A percentile compares a stretch with the other conserved stretches of the same genome.
Conservation (phyloP, 768 basidiomycete genomes). For the Hortiboletus flavorubellus region DNA sequence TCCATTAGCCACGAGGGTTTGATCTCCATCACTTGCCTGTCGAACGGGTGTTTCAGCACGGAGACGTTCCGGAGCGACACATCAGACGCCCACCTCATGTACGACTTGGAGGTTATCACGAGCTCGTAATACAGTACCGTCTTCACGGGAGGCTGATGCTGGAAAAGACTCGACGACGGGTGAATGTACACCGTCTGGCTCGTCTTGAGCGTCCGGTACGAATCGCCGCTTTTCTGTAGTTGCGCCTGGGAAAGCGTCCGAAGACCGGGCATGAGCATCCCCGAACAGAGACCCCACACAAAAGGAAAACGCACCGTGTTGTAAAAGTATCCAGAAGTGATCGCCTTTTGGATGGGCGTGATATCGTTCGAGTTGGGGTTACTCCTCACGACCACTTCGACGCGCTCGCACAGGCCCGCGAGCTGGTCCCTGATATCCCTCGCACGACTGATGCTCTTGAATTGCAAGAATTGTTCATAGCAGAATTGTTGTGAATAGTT, state of each 20-base stretch:
- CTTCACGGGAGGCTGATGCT: conserved; percentile 90
- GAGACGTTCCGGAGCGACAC: background rate
- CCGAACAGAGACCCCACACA: background rate
- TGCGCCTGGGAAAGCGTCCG: conserved; percentile 54
- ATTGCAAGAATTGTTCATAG: conserved; percentile 93
- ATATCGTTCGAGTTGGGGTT: conserved; percentile 94
- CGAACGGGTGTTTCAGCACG: background rate
- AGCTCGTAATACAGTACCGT: conserved; percentile 94
- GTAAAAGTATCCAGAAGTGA: conserved; percentile 95
- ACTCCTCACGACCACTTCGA: conserved; percentile 84
- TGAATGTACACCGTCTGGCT: conserved; percentile 97
- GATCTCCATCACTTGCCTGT: conserved; percentile 95
- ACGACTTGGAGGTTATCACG: conserved; percentile 96
- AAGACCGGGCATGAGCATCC: background rate
- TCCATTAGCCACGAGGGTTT: conserved; percentile 93
- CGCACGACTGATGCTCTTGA: conserved; percentile 90
- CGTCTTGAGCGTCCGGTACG: conserved; percentile 94
- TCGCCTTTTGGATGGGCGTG: conserved; percentile 89
- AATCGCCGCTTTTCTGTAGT: conserved; percentile 93
- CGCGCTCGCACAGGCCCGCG: conserved; percentile 92
- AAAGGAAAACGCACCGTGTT: conserved; percentile 62
- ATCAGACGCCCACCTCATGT: conserved; percentile 64
- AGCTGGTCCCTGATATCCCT: conserved; percentile 96
- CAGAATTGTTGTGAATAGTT: conserved; percentile 97
- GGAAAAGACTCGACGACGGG: conserved; percentile 93